Evolutionary conservation across 345 rosid genomes (phyloP).

Genomic region (Ceriops decandra): DNA sequence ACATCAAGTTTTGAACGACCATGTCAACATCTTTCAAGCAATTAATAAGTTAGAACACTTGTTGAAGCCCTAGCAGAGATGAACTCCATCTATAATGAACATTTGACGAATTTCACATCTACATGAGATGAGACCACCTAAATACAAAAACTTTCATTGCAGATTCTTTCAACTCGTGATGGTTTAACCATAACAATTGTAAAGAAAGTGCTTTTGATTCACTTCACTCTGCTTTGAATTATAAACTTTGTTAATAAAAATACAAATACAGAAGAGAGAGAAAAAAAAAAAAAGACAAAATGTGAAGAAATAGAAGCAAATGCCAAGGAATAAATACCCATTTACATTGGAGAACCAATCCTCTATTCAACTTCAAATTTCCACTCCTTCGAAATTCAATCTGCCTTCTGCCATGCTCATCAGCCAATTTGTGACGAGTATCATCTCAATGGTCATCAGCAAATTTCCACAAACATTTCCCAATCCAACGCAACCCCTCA

Average conservation of each 20-base stretch:
- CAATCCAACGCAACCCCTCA: slow-evolving; percentile 15
- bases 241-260: slow-evolving; percentile 17
- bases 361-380: neutral
- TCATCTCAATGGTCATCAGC: neutral
- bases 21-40: too few relatives aligned
- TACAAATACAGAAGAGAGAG: slow-evolving; percentile 2
- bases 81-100: too few relatives aligned
- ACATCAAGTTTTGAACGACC: too few relatives aligned
- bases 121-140: too few relatives aligned
- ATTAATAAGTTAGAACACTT: too few relatives aligned
- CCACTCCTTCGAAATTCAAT: slow-evolving; percentile 7
- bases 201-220: neutral
- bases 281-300: neutral
- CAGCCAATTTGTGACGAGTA: neutral
- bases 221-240: slow-evolving; percentile 17
- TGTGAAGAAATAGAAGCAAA: slow-evolving; percentile 9
- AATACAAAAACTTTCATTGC: neutral
- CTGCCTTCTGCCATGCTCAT: slow-evolving; percentile 3
- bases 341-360: slow-evolving; percentile 31
- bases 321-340: slow-evolving; percentile 27
- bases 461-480: slow-evolving; percentile 15
- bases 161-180: slow-evolving; percentile 14
- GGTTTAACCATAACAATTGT: slow-evolving; percentile 12
- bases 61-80: too few relatives aligned
- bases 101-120: too few relatives aligned